Base-by-base conservation (phyloP, 768 basidiomycete species). In the Wakefieldia striispora region DNA sequence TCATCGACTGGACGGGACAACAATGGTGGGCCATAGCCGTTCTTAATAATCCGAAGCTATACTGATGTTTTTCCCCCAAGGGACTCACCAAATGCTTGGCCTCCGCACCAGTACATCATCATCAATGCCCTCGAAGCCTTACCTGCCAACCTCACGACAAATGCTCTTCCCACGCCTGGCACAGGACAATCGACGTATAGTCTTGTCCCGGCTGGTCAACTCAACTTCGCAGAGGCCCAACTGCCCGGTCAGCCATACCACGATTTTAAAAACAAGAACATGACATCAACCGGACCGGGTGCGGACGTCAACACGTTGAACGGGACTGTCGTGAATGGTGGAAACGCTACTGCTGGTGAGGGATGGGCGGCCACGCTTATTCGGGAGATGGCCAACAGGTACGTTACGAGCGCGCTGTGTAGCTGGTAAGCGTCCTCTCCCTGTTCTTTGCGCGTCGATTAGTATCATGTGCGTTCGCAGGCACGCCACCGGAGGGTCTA, bases 401-500 rank as follows among this genome's bases (percentile, higher is more conserved):
- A 94, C 66, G 74, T 89, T 57, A 73, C 86, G 23, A 86, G 91
- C 54, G 82, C 82, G 1, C 76, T 95, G 53, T 97, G 95, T 68
- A 91, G 89, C 57, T 97, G 95, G 94, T 91, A 53, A 59, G 78
- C 33, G 14, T 12, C 10, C 9, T 21, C 5, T 6, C 16, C 4
- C 2, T 33, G 2, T 9, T 29, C 29, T 56, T 23, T 17, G 3
- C 17, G 47, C 10, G 10, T 17, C 7, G 6, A 33, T 40, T n/a
- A n/a, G 38, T 36, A 10, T 38, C 34, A 46, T 38, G 20, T 36
- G 12, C 6, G 35, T 39, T 37, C 12, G 5, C 41, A 89, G 88
- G 89, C 80, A 84, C 56, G 84, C 89, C 11, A 97, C 94, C 0
- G 95, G 95, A 29, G 95, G 95, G 5, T 83, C 83, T 3, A 88